Percentiles rank a stretch among this genome's conserved stretches.
Evolutionary conservation across 352 stramenopile species (phyloP).

Genomic region (Pythium periplocum): DNA sequence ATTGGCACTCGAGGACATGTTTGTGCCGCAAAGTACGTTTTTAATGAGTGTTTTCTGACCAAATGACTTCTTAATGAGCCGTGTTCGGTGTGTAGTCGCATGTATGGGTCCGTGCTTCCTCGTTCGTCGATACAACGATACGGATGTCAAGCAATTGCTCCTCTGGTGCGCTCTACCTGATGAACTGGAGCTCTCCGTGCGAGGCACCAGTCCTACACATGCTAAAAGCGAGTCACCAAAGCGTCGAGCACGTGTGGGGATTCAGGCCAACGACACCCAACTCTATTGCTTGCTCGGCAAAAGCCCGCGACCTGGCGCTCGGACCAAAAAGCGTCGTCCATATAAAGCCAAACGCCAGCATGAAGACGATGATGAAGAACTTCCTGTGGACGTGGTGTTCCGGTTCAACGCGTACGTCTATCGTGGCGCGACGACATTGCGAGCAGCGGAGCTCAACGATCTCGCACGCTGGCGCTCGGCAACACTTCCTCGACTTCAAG

Average conservation of each 20-base stretch:
- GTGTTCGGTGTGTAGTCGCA: conserved; percentile 25
- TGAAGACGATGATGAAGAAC: conserved; percentile 20
- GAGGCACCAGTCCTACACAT: not conserved
- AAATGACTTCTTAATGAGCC: not conserved
- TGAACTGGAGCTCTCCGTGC: conserved; percentile 3
- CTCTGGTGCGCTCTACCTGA: conserved; percentile 49
- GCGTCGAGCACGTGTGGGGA: too few species aligned
- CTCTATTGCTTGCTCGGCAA: conserved; percentile 39
- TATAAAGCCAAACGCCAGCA: conserved; percentile 10
- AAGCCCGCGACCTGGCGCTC: not conserved
- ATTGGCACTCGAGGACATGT: conserved; percentile 54
- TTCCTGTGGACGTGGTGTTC: conserved; percentile 34
- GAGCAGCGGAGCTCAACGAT: conserved; percentile 28
- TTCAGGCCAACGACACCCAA: conserved; percentile 57
- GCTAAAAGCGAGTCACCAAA: too few species aligned
- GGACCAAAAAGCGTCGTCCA: not conserved
- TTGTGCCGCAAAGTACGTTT: conserved; percentile 44
- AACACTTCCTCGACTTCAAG: conserved; percentile 38
- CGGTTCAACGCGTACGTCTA: conserved; percentile 68
- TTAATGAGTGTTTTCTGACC: not conserved
- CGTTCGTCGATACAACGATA: conserved; percentile 50
- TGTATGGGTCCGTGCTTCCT: conserved; percentile 47
- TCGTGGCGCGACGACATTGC: conserved; percentile 25
- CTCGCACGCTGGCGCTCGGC: conserved; percentile 27
- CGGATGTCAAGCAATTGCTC: conserved; percentile 55